Percentiles rank a stretch among this genome's conserved stretches.
These are phyloP conservation scores for Aspergillus awamori DNA, from an alignment of 2,329 filamentous ascomycete genomes.

Conservation along the genomic window DNA sequence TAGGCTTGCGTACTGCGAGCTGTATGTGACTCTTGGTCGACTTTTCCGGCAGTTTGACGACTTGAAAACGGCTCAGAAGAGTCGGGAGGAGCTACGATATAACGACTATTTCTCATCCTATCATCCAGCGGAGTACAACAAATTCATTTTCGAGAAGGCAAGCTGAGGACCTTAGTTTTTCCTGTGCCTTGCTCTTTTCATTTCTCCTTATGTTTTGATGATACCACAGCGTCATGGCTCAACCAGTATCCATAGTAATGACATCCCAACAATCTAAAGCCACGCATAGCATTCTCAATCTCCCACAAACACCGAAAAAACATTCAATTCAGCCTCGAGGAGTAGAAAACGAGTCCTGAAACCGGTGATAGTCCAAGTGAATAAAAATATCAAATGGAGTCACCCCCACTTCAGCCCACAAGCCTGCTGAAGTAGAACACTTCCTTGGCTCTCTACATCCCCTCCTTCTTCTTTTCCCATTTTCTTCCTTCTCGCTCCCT, in stretches of 20 bases:
- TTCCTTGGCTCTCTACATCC: not conserved
- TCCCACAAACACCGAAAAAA: too few species aligned
- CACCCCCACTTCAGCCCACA: not conserved
- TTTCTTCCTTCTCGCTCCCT: not conserved
- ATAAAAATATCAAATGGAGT: not conserved
- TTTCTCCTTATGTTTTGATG: not conserved
- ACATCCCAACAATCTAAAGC: not conserved
- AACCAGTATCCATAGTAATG: not conserved
- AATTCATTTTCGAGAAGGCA: constrained; percentile 24
- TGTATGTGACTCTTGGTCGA: constrained; percentile 37
- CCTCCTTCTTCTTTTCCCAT: not conserved
- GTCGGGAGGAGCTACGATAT: constrained; percentile 29
- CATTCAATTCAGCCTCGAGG: not conserved
- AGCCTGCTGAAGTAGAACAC: not conserved
- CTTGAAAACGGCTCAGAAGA: constrained; percentile 22
- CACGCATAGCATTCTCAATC: too few species aligned
- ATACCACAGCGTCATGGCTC: not conserved
- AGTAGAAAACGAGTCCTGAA: not conserved
- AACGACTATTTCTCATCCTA: constrained; percentile 36
- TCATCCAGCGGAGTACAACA: constrained; percentile 21
- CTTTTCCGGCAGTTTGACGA: constrained; percentile 34
- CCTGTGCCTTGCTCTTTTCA: not conserved
- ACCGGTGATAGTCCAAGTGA: not conserved
- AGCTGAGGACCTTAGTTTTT: not conserved
- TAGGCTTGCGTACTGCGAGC: constrained; percentile 39